These are phyloP conservation scores for Gonium pectorale DNA, from an alignment of 139 green algal species.

Conservation along the genomic window DNA sequence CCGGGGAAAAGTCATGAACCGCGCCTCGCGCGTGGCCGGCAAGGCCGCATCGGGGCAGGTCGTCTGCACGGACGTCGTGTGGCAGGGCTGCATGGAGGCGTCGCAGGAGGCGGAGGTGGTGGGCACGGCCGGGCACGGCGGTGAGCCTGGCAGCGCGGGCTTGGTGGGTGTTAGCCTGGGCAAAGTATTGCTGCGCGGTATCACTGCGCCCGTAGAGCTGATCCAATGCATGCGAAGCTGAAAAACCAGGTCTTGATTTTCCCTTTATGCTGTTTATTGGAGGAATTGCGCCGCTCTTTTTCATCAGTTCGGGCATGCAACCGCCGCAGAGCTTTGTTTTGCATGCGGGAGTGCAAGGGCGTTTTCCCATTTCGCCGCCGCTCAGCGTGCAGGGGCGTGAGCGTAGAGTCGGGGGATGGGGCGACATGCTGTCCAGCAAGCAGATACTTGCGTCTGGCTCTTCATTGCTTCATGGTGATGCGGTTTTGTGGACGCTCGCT, in stretches of 20 bases:
- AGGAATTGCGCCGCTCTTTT: too few species aligned
- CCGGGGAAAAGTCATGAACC: constrained; percentile 56
- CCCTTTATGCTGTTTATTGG: too few species aligned
- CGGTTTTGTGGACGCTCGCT: too few species aligned
- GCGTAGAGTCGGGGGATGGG: too few species aligned
- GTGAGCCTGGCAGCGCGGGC: not conserved
- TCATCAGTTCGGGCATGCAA: too few species aligned
- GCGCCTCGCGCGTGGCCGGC: constrained; percentile 30
- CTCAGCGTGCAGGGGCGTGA: too few species aligned
- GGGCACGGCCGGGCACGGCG: not conserved
- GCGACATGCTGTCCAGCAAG: too few species aligned
- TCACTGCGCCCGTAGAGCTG: constrained; percentile 21
- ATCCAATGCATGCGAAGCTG: constrained; percentile 20
- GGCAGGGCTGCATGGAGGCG: not conserved
- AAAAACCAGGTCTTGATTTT: not conserved
- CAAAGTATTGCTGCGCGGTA: not conserved
- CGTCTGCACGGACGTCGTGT: constrained; percentile 6
- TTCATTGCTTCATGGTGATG: too few species aligned
- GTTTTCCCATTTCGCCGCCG: too few species aligned
- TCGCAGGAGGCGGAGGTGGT: not conserved
- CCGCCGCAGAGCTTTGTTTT: too few species aligned
- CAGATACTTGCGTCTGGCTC: too few species aligned
- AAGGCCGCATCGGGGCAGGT: constrained; percentile 34
- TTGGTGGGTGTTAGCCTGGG: constrained; percentile 15
- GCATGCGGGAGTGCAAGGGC: too few species aligned